Percentiles rank a stretch among this genome's conserved stretches.
These are phyloP conservation scores for Trichosporon asahii DNA, from an alignment of 1,284 basidiomycete species.

Conservation along the genomic window DNA sequence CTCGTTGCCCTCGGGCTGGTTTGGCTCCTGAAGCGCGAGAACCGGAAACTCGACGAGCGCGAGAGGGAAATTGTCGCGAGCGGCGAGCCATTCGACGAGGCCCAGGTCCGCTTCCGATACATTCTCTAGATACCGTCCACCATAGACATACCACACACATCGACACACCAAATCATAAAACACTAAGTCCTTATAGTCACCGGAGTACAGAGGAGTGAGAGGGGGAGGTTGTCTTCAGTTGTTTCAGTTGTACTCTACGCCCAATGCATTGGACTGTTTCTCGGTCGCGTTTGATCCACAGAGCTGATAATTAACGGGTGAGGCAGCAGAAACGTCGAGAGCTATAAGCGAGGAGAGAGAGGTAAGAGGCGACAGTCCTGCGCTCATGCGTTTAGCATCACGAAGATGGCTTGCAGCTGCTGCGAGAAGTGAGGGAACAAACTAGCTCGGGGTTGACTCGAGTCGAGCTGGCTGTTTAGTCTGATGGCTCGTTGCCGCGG, in stretches of 20 bases:
- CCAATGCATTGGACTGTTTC: neutral
- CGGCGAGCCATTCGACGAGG: neutral
- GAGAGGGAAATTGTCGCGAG: neutral
- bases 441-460: neutral
- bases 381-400: no score
- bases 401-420: no score
- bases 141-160: neutral
- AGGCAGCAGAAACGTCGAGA: no score
- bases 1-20: constrained; percentile 10
- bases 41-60: constrained; percentile 12
- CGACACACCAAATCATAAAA: neutral
- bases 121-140: neutral
- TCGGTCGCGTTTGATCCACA: no score
- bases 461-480: no score
- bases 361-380: no score
- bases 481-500: no score
- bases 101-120: constrained; percentile 12
- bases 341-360: no score
- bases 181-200: neutral
- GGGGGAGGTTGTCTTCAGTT: neutral
- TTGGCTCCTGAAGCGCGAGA: constrained; percentile 15
- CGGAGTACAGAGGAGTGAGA: neutral
- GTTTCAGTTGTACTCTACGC: neutral
- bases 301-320: no score
- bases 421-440: no score